Evolutionary conservation across 1,284 basidiomycete genomes (phyloP), one percentile per base, ranked within the genome.

Genomic region (Fistulinella cinereoalba): DNA sequence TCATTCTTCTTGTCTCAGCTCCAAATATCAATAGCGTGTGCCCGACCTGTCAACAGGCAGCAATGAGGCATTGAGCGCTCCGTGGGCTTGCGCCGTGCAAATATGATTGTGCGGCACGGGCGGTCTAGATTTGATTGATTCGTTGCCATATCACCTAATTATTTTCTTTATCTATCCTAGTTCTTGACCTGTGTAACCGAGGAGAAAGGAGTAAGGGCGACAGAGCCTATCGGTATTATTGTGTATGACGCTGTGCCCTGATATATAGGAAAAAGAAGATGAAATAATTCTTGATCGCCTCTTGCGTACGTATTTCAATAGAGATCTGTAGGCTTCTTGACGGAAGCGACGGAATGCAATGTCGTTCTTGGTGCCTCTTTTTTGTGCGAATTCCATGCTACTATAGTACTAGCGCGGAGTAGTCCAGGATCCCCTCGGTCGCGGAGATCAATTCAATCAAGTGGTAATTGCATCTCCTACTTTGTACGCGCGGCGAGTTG

Each of bases 21-120:
- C 73, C 70, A 1, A 67, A 72, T 40, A 70, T 73, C 50, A 60
- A 73, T 41, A 57, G 57, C 36, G 46, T 60, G 41, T 73, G 71
- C 50, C 72, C 71, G n/a, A 49, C 42, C 4, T 73, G 71, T 56
- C 67, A 60, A 53, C 66, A 61, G 42, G 59, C 53, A 44, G 64
- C 55, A 45, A 53, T 49, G 68, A 52, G 60, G 56, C 46, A 62
- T 44, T 68, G 41, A 62, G 33, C 41, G 36, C 36, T 37, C 36
- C 33, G 33, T 21, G 33, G 18, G 32, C 47, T 12, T 13, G 27
- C n/a, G 34, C 27, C 31, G 34, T 37, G 12, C 28, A 34, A 21
- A 33, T 13, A 41, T 16, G 31, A 50, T 19, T 15, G 23, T 25
- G 45, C 40, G 33, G 21, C 39, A 45, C 23, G 23, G 46, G 25